Percentiles rank a stretch among this genome's conserved stretches.
Conservation (phyloP, 163 green algal genomes). For the Volvox carteri region DNA sequence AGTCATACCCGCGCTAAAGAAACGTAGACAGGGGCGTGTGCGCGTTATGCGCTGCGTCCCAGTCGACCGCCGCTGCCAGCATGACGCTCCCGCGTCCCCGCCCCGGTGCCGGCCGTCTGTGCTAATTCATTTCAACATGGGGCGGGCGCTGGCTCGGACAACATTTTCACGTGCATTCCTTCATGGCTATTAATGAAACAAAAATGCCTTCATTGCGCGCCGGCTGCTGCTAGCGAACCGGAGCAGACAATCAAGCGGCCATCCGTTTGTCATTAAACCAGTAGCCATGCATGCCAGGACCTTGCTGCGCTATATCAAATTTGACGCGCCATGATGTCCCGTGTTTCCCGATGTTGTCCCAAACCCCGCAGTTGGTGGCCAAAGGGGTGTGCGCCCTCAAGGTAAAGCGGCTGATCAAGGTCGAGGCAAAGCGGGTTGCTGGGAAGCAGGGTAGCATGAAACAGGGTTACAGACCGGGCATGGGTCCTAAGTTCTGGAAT, state of each 20-base stretch:
- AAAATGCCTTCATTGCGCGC: no score
- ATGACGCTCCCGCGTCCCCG: constrained; percentile 16
- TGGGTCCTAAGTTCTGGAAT: not conserved
- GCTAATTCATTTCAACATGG: not conserved
- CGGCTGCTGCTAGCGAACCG: no score
- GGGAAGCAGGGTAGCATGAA: not conserved
- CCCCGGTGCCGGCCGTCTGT: not conserved
- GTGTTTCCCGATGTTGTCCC: no score
- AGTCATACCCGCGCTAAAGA: constrained; percentile 57
- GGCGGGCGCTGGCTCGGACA: constrained; percentile 26
- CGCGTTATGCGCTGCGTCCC: constrained; percentile 38
- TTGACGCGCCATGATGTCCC: no score
- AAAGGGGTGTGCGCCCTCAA: not conserved
- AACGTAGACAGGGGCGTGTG: not conserved
- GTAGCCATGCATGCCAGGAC: no score
- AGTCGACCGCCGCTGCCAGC: not conserved
- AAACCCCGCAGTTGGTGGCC: constrained; percentile 18
- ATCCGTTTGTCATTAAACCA: no score
- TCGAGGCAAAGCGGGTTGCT: not conserved
- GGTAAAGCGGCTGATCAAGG: constrained; percentile 2
- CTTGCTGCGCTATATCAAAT: no score
- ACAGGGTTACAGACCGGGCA: no score
- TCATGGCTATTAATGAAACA: no score
- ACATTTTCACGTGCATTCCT: constrained; percentile 34
- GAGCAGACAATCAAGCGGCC: no score